These are phyloP conservation scores for Nakazawaea wickerhamii DNA, from an alignment of 805 yeast genomes.

Conservation along the genomic window DNA sequence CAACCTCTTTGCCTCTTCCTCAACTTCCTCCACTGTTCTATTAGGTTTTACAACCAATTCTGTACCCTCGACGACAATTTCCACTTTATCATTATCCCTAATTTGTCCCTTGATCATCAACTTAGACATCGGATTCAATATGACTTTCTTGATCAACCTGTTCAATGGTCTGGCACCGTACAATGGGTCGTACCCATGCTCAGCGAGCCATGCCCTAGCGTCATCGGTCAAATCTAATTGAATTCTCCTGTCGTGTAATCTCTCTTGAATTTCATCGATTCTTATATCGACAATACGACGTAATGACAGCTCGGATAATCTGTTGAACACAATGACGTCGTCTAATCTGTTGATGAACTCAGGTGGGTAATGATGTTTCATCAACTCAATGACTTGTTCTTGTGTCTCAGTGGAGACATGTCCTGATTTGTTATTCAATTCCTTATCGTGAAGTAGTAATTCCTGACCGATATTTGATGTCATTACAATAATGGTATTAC, in stretches of 20 bases:
- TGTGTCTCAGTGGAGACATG: slow-evolving; percentile 50
- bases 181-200: slow-evolving; percentile 82
- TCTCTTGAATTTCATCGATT: slow-evolving; percentile 70
- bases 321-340: slow-evolving; percentile 88
- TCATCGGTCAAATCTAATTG: slow-evolving; percentile 41
- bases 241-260: slow-evolving; percentile 77
- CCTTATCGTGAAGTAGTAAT: slow-evolving; percentile 60
- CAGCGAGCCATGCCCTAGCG: slow-evolving; percentile 75
- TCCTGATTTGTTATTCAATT: slow-evolving; percentile 50
- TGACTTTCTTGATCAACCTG: slow-evolving; percentile 73
- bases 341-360: slow-evolving; percentile 94
- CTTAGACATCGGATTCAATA: slow-evolving; percentile 87
- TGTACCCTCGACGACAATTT: slow-evolving; percentile 40
- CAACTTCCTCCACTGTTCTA: slow-evolving; percentile 10
- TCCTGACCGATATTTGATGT: slow-evolving; percentile 97
- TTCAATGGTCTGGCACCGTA: slow-evolving; percentile 97
- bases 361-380: slow-evolving; percentile 79
- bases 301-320: slow-evolving; percentile 72
- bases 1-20: slow-evolving; percentile 7
- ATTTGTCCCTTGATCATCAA: slow-evolving; percentile 76
- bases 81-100: slow-evolving; percentile 48
- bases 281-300: slow-evolving; percentile 82
- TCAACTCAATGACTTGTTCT: slow-evolving; percentile 54
- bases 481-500: slow-evolving; percentile 93
- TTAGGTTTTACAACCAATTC: slow-evolving; percentile 10